phyloP scores from a whole-genome alignment of 179 eudicot species.

The Vitellaria paradoxa region DNA sequence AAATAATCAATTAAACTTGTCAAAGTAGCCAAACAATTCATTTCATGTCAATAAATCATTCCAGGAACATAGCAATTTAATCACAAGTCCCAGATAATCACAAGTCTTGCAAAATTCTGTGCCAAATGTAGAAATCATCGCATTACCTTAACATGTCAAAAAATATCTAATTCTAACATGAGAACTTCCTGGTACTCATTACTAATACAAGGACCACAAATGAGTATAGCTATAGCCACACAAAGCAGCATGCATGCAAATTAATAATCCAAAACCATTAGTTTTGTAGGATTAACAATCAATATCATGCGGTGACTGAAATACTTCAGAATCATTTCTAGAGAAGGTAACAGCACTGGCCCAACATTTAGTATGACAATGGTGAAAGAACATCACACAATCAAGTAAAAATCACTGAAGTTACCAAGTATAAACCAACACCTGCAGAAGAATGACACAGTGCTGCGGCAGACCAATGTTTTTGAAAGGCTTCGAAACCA shows the following conservation, averaged over 20 bases:
- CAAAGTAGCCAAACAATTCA: not conserved
- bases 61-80: constrained; percentile 1
- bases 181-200: not conserved
- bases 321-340: not conserved
- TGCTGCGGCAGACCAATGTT: constrained; percentile 82
- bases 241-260: not conserved
- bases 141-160: not conserved
- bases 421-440: constrained; percentile 31
- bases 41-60: constrained; percentile 2
- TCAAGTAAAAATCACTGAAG: constrained; percentile 13
- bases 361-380: not conserved
- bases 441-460: constrained; percentile 93
- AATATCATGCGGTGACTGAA: not conserved
- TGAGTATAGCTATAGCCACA: not conserved
- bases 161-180: not conserved
- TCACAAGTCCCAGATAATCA: not conserved
- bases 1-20: not conserved
- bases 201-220: not conserved
- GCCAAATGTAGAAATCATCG: not conserved
- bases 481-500: constrained; percentile 86
- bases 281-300: not conserved
- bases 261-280: not conserved
- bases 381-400: not conserved
- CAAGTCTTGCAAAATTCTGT: not conserved
- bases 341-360: not conserved